Conservation (phyloP, 495 filamentous ascomycete genomes). For the Trichocladium antarcticum region DNA sequence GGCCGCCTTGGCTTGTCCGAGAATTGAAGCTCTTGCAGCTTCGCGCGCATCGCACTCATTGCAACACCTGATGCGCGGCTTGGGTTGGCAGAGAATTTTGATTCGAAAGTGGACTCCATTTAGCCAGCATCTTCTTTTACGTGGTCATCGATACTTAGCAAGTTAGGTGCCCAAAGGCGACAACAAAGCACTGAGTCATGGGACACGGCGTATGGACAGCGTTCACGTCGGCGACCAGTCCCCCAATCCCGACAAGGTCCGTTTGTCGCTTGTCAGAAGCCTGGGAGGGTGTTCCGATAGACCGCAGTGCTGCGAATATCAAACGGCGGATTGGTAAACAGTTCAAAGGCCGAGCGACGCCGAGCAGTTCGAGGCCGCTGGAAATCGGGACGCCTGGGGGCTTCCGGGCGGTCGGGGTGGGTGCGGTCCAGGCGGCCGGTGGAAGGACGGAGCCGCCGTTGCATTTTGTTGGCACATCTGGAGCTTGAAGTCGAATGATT, state of each 20-base stretch:
- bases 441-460: too few species aligned
- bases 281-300: too few species aligned
- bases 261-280: too few species aligned
- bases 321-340: neutral
- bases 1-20: conserved; percentile 1
- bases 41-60: too few species aligned
- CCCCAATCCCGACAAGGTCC: too few species aligned
- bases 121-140: neutral
- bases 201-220: neutral
- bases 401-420: neutral
- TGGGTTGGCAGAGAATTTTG: neutral
- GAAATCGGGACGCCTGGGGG: neutral
- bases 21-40: neutral
- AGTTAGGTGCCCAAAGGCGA: neutral
- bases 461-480: too few species aligned
- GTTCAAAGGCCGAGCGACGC: neutral
- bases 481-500: too few species aligned
- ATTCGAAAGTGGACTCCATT: neutral
- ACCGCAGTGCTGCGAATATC: too few species aligned
- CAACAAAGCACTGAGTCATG: neutral
- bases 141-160: neutral
- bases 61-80: neutral
- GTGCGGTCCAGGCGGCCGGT: too few species aligned
- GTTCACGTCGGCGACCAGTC: too few species aligned
- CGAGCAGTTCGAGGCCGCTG: neutral